These are phyloP conservation scores for Canariomyces notabilis DNA, from an alignment of 2,329 filamentous ascomycete genomes.

Conservation along the genomic window DNA sequence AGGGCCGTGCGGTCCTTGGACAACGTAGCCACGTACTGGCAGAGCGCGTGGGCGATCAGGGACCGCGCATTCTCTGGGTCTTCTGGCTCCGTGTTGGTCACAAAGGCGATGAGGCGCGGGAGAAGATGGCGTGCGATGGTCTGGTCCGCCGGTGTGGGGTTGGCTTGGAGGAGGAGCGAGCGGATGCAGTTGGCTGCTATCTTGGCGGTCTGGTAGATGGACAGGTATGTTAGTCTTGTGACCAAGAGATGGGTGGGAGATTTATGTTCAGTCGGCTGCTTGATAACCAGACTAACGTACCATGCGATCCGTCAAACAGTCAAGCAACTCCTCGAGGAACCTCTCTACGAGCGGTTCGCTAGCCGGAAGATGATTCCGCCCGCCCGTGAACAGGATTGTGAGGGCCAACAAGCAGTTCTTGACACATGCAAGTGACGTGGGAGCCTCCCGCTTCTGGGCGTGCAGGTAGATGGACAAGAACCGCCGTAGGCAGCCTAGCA, in stretches of 20 bases:
- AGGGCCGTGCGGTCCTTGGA: slow-evolving; percentile 44
- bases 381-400: slow-evolving; percentile 82
- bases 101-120: slow-evolving; percentile 70
- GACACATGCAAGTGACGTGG: slow-evolving; percentile 78
- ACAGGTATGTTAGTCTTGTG: too few relatives aligned
- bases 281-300: too few relatives aligned
- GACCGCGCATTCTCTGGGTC: slow-evolving; percentile 73
- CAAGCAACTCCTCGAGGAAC: slow-evolving; percentile 75
- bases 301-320: slow-evolving; percentile 76
- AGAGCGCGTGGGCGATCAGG: slow-evolving; percentile 68
- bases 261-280: too few relatives aligned
- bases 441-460: slow-evolving; percentile 67
- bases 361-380: slow-evolving; percentile 66
- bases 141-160: slow-evolving; percentile 59
- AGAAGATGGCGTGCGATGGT: slow-evolving; percentile 70
- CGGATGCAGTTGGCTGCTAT: slow-evolving; percentile 87
- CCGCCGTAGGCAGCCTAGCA: slow-evolving; percentile 75
- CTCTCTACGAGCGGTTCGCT: slow-evolving; percentile 69
- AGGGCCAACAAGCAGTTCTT: slow-evolving; percentile 88
- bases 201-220: slow-evolving; percentile 71
- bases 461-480: slow-evolving; percentile 76
- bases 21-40: slow-evolving; percentile 58
- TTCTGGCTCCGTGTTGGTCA: slow-evolving; percentile 63
- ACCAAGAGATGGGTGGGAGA: too few relatives aligned
- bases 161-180: slow-evolving; percentile 64